Percentiles rank a stretch among this genome's conserved stretches.
phyloP scores from a whole-genome alignment of 1,284 basidiomycete genomes.

The Tilletia walkeri region DNA sequence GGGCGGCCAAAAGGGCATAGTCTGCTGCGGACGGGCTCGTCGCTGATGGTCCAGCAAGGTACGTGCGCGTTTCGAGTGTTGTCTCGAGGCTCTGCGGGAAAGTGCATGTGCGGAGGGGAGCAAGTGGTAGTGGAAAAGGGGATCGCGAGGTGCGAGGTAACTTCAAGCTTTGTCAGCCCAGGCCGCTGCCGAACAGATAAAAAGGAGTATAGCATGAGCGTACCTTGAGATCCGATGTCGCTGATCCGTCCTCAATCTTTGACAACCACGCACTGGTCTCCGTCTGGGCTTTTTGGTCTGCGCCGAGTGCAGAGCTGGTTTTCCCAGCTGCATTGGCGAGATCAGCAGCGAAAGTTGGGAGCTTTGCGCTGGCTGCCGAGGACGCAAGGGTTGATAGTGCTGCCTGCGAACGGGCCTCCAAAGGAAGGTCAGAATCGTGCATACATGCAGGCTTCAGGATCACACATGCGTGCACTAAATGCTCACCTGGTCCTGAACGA shows the following conservation, averaged over 20 bases:
- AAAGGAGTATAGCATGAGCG: neutral
- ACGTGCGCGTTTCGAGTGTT: slow-evolving; percentile 39
- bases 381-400: slow-evolving; percentile 7
- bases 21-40: slow-evolving; percentile 47
- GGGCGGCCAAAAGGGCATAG: slow-evolving; percentile 49
- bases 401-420: neutral
- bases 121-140: neutral
- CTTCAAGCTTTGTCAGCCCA: neutral
- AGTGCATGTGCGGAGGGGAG: neutral
- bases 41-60: slow-evolving; percentile 34
- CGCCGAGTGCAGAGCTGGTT: neutral
- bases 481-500: slow-evolving; percentile 14
- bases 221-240: slow-evolving; percentile 5
- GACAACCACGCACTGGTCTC: slow-evolving; percentile 4
- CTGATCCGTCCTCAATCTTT: slow-evolving; percentile 10
- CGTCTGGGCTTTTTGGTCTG: slow-evolving; percentile 8
- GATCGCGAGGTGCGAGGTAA: too few species aligned
- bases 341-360: neutral
- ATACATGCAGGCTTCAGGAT: neutral
- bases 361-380: neutral
- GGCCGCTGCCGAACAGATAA: neutral
- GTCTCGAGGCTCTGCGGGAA: slow-evolving; percentile 4
- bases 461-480: neutral
- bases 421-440: neutral
- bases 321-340: slow-evolving; percentile 14